phyloP scores from a whole-genome alignment of 441 rosid species.

The Capsella rubella region DNA sequence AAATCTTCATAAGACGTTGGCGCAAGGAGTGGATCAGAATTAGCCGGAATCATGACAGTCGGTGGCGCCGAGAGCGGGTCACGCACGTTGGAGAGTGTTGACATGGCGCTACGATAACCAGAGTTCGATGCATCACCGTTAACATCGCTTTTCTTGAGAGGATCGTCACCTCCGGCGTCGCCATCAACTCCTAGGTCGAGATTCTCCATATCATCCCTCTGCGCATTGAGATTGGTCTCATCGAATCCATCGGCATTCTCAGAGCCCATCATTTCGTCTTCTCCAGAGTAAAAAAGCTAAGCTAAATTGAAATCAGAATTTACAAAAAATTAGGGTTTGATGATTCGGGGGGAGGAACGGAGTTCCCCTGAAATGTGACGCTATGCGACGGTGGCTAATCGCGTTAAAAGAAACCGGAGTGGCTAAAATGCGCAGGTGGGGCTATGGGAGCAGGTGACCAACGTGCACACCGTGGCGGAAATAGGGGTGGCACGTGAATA shows the following conservation, averaged over 20 bases:
- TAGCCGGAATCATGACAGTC: conserved; percentile 51
- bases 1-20: conserved; percentile 44
- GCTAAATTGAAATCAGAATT: conserved; percentile 5
- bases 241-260: conserved; percentile 59
- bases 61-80: conserved; percentile 66
- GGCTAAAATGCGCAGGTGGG: conserved; percentile 21
- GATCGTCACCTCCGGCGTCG: conserved; percentile 31
- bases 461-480: conserved; percentile 33
- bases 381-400: conserved; percentile 33
- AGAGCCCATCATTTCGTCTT: conserved; percentile 78
- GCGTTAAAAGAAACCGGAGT: conserved; percentile 21
- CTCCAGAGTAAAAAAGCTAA: conserved; percentile 7
- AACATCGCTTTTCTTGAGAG: conserved; percentile 37
- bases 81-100: conserved; percentile 53
- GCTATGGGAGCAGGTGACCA: conserved; percentile 14
- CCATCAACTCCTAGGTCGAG: conserved; percentile 61
- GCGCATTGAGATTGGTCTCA: conserved; percentile 56
- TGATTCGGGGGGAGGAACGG: conserved; percentile 33
- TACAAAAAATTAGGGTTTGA: conserved; percentile 33
- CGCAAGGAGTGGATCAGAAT: conserved; percentile 75
- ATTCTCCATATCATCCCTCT: conserved; percentile 77
- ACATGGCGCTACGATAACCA: conserved; percentile 67
- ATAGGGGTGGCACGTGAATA: conserved; percentile 38
- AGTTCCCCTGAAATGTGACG: conserved; percentile 16
- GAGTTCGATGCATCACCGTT: conserved; percentile 52